Base-by-base conservation (phyloP, 805 yeast genomes). In the Saccharomycopsis fermentans region DNA sequence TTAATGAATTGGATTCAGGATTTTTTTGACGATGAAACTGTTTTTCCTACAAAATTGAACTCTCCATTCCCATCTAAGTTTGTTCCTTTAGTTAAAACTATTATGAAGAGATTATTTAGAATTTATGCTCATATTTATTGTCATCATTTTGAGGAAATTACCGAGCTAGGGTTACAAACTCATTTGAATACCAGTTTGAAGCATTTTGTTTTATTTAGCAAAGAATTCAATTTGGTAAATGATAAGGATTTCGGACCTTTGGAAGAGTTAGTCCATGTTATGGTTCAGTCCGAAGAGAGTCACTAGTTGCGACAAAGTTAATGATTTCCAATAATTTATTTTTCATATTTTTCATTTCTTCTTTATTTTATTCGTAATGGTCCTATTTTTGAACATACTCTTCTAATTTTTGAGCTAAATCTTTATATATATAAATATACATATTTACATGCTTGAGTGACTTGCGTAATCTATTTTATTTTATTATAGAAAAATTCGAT, bases 101-200 rank as follows among this genome's bases (percentile, higher is more conserved):
- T 94, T 53, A 82, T 94, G 77, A 90, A 92, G 72, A 81, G 99
- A 64, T 75, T 94, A 55, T 94, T 91, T 72, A 80, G 99, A 69
- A 90, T 94, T 3, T 94, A 94, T 68, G 98, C 99, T 1, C 99
- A 94, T 72, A 88, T 94, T 51, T 94, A 94, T 71, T 94, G 99
- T 68, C 98, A 94, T 68, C 99, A 94, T 70, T 92, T 94, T 71
- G 96, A 90, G 69, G 97, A 92, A 71, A 87, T 94, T 59, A 81
- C 90, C 47, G 98, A 91, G 69, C 77, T 94, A 65, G 96, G 96
- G 1, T 75, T 92, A 65, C 97, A 91, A 70, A 87, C 96, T 12
- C 96, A 92, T 66, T 77, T 92, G 64, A 94, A 94, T 69, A 92
- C 99, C 5, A 86, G 96, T 66, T 81, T 92, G 67, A 94, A 95